Conservation (phyloP, 83 land plant species). For the Diphasiastrum complanatum region DNA sequence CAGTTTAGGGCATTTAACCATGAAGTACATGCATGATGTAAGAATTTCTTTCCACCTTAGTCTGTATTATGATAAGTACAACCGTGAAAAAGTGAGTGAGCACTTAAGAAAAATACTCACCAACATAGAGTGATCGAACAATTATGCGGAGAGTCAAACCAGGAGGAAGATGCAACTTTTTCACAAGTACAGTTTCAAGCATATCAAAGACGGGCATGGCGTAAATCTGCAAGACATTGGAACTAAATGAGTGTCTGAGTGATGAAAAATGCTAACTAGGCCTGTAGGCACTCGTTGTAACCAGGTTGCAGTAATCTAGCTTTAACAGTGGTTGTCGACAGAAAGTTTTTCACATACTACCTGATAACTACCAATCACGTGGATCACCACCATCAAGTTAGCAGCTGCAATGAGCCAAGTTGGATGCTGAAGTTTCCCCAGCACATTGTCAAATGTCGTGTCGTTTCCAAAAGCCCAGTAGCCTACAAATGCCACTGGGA, state of each 20-base stretch:
- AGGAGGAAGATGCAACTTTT: conserved; percentile 41
- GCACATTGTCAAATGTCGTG: conserved; percentile 58
- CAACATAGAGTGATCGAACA: conserved; percentile 55
- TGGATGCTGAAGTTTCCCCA: conserved; percentile 47
- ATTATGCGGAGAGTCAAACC: conserved; percentile 40
- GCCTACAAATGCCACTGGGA: conserved; percentile 75
- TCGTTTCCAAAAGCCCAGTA: conserved; percentile 72
- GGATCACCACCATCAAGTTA: conserved; percentile 76
- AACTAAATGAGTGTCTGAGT: conserved; percentile 1
- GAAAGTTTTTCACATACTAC: too few species aligned
- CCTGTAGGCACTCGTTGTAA: too few species aligned
- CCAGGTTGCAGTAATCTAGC: too few species aligned
- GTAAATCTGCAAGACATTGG: conserved; percentile 43
- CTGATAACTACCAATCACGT: conserved; percentile 96
- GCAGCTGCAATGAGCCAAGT: conserved; percentile 73
- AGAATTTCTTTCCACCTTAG: too few species aligned
- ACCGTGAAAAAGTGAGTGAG: too few species aligned
- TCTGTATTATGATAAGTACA: too few species aligned
- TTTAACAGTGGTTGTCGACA: too few species aligned
- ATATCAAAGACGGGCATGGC: conserved; percentile 94
- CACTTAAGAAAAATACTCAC: too few species aligned
- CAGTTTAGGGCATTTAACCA: too few species aligned
- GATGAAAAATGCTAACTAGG: too few species aligned
- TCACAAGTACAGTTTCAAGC: conserved; percentile 65
- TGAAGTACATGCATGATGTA: too few species aligned